Conservation (phyloP, 2,329 filamentous ascomycete genomes). For the Coniochaeta prunicola region DNA sequence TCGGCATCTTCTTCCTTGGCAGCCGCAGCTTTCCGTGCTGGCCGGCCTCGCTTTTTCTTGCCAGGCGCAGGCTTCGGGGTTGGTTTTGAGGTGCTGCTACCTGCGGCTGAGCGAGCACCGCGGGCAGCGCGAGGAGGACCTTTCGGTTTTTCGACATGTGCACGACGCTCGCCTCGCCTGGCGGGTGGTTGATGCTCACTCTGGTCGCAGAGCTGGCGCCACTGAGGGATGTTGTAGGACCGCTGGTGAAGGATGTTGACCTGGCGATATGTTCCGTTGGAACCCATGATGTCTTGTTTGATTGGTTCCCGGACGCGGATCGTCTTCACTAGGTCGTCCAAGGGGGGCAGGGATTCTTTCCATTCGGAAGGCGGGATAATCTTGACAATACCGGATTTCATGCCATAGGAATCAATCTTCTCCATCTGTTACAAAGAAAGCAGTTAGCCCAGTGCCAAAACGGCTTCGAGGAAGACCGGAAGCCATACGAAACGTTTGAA, state of each 20-base stretch:
- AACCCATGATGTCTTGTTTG: conserved; percentile 95
- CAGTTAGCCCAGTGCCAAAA: background rate
- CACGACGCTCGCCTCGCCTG: conserved; percentile 72
- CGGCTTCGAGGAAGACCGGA: background rate
- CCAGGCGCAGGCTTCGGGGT: conserved; percentile 16
- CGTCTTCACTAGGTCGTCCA: conserved; percentile 82
- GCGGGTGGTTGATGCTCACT: conserved; percentile 94
- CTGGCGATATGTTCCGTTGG: conserved; percentile 91
- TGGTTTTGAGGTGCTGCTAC: conserved; percentile 6
- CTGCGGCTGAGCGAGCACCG: conserved; percentile 23
- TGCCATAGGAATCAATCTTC: conserved; percentile 87
- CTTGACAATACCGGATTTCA: conserved; percentile 96
- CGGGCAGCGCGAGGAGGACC: conserved; percentile 22
- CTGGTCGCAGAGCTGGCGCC: conserved; percentile 88
- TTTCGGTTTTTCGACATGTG: conserved; percentile 48
- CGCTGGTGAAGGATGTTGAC: conserved; percentile 95
- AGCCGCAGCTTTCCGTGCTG: conserved; percentile 16
- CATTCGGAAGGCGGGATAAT: conserved; percentile 91
- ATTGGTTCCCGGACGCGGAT: conserved; percentile 95
- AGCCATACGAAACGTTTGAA: conserved; percentile 78
- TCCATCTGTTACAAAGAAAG: conserved; percentile 48
- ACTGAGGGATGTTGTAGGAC: conserved; percentile 94
- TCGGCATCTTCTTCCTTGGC: conserved; percentile 30
- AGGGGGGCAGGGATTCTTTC: conserved; percentile 69
- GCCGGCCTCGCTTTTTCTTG: conserved; percentile 10